These are phyloP conservation scores for Ochetophila trinervis DNA, from an alignment of 306 rosid genomes.

Conservation along the genomic window DNA sequence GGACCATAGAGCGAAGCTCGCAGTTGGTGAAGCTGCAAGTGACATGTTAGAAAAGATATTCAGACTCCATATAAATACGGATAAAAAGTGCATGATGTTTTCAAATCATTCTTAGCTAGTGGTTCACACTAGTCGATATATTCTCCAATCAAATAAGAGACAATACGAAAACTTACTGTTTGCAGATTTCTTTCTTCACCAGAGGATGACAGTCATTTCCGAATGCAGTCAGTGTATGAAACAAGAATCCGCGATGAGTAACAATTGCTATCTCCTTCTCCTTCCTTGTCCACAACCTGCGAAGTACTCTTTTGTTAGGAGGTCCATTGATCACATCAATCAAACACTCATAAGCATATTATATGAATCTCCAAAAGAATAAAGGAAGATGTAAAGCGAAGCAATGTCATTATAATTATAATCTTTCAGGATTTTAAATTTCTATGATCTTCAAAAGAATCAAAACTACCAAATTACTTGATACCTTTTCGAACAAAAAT, in stretches of 20 bases:
- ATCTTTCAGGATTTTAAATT: no score
- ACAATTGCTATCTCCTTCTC: slow-evolving; percentile 91
- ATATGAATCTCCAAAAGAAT: not conserved
- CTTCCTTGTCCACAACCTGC: slow-evolving; percentile 75
- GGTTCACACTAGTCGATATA: not conserved
- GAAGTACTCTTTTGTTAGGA: slow-evolving; percentile 20
- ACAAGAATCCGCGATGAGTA: slow-evolving; percentile 83
- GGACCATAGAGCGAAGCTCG: slow-evolving; percentile 69
- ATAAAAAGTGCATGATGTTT: not conserved
- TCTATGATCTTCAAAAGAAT: no score
- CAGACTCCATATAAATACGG: not conserved
- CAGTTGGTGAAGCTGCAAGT: slow-evolving; percentile 69
- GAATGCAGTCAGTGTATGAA: slow-evolving; percentile 48
- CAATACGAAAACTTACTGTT: slow-evolving; percentile 49
- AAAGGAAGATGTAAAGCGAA: not conserved
- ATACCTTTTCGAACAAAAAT: no score
- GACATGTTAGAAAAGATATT: slow-evolving; percentile 15
- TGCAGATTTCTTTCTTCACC: slow-evolving; percentile 73
- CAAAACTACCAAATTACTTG: no score
- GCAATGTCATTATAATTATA: no score
- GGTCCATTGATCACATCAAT: not conserved
- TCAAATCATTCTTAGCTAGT: not conserved
- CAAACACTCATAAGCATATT: not conserved
- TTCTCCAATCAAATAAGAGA: slow-evolving; percentile 14
- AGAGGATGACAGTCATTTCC: slow-evolving; percentile 73